Evolutionary conservation across 2,329 filamentous ascomycete genomes (phyloP).

Genomic region (Grosmannia huntii): DNA sequence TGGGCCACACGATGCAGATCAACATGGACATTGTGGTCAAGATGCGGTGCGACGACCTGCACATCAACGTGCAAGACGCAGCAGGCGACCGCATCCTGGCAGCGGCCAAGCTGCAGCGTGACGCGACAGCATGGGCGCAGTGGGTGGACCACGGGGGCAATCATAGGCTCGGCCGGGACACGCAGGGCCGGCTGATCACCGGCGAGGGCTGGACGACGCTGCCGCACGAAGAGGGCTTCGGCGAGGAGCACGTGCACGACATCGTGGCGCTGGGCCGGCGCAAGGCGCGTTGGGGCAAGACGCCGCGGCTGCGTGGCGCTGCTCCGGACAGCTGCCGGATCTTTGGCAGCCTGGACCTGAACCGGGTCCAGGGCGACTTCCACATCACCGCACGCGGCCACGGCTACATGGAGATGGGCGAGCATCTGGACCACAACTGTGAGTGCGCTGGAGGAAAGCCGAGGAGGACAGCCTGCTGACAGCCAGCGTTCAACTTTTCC

Average conservation of each 20-base stretch:
- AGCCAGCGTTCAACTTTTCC: slow-evolving; percentile 84
- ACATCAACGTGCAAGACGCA: slow-evolving; percentile 94
- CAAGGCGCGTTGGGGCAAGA: slow-evolving; percentile 60
- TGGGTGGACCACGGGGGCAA: slow-evolving; percentile 64
- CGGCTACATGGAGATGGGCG: slow-evolving; percentile 73
- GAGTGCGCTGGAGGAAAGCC: slow-evolving; percentile 22
- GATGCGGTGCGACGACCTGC: slow-evolving; percentile 81
- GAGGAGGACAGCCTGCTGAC: not conserved
- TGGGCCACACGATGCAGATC: slow-evolving; percentile 79
- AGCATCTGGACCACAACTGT: slow-evolving; percentile 73
- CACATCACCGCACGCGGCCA: slow-evolving; percentile 93
- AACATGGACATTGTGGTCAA: slow-evolving; percentile 87
- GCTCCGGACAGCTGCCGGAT: slow-evolving; percentile 66
- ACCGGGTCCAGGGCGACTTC: slow-evolving; percentile 96
- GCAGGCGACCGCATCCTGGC: slow-evolving; percentile 85
- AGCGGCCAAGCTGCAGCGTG: slow-evolving; percentile 56
- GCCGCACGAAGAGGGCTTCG: slow-evolving; percentile 50
- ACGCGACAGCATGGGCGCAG: slow-evolving; percentile 67
- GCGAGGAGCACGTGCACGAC: slow-evolving; percentile 80
- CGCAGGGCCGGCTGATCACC: slow-evolving; percentile 39
- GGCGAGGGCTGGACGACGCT: slow-evolving; percentile 43
- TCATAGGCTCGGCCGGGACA: slow-evolving; percentile 45
- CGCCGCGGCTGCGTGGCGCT: slow-evolving; percentile 48
- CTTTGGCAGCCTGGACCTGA: slow-evolving; percentile 79
- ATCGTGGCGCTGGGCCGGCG: slow-evolving; percentile 60